Percentiles rank a stretch among this genome's conserved stretches.
These are phyloP conservation scores for Syzygium malaccense DNA, from an alignment of 441 rosid species.

Conservation along the genomic window DNA sequence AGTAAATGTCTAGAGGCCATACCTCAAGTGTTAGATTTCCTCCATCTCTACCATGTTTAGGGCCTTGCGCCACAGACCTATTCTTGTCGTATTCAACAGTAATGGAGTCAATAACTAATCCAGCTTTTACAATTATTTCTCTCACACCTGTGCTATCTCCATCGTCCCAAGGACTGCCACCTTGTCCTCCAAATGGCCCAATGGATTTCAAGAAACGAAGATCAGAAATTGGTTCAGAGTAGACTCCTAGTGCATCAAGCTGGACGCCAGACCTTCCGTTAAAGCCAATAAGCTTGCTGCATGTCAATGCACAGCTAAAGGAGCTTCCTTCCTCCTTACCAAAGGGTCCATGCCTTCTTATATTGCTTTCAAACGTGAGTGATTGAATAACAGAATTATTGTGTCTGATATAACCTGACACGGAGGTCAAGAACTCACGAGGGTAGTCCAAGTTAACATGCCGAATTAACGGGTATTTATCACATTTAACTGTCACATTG, in stretches of 20 bases:
- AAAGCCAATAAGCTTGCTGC: not conserved
- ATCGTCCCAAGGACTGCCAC: not conserved
- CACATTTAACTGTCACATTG: not conserved
- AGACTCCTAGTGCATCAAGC: not conserved
- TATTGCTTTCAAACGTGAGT: not conserved
- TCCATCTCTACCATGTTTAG: not conserved
- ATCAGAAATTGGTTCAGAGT: not conserved
- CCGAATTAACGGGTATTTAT: fast-evolving
- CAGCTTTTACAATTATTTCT: fast-evolving
- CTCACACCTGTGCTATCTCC: not conserved
- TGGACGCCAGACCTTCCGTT: not conserved
- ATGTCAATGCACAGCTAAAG: not conserved
- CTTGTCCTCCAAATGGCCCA: not conserved
- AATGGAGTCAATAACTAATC: not conserved
- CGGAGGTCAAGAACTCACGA: not conserved
- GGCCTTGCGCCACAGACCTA: not conserved
- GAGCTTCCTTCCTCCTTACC: not conserved
- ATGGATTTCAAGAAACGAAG: not conserved
- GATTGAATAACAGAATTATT: not conserved
- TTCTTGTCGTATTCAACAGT: not conserved
- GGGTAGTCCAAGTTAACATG: not conserved
- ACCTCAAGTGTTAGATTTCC: not conserved
- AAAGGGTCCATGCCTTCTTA: not conserved
- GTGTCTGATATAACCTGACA: not conserved
- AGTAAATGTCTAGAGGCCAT: not conserved